Conservation (phyloP, 179 eudicot species). For the Gypsophila paniculata region DNA sequence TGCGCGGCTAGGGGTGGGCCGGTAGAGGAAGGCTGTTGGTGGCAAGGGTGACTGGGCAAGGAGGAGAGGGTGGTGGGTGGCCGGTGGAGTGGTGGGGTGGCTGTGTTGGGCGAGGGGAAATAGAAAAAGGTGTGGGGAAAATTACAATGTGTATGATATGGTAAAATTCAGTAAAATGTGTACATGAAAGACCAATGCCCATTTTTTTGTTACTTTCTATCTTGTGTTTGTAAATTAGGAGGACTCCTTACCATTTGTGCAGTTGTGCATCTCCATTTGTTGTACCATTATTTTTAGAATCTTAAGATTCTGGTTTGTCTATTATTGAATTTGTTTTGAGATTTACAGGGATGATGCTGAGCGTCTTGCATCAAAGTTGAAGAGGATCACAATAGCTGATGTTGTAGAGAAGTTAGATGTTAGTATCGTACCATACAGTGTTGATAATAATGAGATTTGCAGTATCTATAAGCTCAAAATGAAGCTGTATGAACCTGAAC, state of each 20-base stretch:
- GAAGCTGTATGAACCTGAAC: constrained; percentile 52
- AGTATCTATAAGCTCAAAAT: constrained; percentile 68
- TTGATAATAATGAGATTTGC: constrained; percentile 27
- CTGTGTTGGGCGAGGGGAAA: too few species aligned
- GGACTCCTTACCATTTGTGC: not conserved
- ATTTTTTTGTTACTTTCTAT: not conserved
- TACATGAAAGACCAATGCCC: too few species aligned
- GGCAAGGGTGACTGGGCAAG: too few species aligned
- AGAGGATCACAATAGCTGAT: constrained; percentile 73
- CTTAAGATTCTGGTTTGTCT: not conserved
- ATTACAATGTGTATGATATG: too few species aligned
- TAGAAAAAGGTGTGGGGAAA: too few species aligned
- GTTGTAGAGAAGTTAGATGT: constrained; percentile 76
- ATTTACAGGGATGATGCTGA: constrained; percentile 68
- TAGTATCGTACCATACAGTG: constrained; percentile 45
- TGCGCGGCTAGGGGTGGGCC: too few species aligned
- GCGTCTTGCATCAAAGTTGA: constrained; percentile 53
- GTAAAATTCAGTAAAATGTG: too few species aligned
- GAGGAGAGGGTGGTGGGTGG: too few species aligned
- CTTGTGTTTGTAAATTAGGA: not conserved
- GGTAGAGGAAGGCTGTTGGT: too few species aligned
- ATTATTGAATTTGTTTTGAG: not conserved
- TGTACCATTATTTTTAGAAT: not conserved
- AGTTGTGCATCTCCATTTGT: not conserved
- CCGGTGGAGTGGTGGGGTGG: too few species aligned